These are phyloP conservation scores for Funneliformis mosseae DNA, from an alignment of 192 early-diverging fungal genomes.

Conservation along the genomic window DNA sequence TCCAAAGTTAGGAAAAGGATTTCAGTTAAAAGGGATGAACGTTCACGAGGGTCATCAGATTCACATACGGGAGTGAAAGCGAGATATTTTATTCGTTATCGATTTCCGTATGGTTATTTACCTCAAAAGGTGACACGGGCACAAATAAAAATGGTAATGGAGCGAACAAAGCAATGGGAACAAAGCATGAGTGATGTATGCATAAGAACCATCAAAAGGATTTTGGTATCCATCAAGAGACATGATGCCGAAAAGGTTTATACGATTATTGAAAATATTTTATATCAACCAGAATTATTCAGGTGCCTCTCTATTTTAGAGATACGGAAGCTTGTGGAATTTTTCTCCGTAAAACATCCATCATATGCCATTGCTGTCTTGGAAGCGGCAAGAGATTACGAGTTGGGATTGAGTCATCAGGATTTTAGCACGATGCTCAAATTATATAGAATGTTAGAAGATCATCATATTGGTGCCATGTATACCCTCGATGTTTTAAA, in stretches of 20 bases:
- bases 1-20: neutral
- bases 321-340: neutral
- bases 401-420: neutral
- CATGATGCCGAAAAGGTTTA: neutral
- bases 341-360: neutral
- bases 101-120: neutral
- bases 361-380: neutral
- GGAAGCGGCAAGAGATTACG: conserved; percentile 2
- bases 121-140: neutral
- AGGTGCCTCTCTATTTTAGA: neutral
- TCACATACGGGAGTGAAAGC: neutral
- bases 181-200: neutral
- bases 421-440: conserved; percentile 4
- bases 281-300: neutral
- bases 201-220: neutral
- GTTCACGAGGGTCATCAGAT: neutral
- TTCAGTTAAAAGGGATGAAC: neutral
- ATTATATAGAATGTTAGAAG: neutral
- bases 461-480: conserved; percentile 4
- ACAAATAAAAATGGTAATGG: neutral
- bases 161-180: neutral
- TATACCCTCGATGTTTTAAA: neutral
- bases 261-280: neutral
- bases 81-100: neutral
- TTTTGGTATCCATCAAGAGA: neutral